These are phyloP conservation scores for Phytophthora colocasiae DNA, from an alignment of 352 stramenopile genomes.

Conservation along the genomic window DNA sequence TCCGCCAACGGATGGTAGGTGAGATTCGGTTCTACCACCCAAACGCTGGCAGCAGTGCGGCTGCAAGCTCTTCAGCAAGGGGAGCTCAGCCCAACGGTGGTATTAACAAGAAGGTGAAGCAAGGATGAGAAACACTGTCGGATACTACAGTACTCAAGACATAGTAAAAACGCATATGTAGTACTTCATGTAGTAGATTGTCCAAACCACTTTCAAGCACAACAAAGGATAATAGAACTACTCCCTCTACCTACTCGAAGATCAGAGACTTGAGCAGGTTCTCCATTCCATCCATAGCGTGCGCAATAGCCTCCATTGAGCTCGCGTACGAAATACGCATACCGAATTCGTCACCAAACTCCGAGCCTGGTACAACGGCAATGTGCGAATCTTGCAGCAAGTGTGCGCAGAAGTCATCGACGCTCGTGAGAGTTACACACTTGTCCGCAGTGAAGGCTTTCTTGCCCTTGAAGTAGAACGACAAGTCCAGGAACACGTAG, in stretches of 20 bases:
- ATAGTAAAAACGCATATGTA: slow-evolving; percentile 29
- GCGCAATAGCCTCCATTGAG: slow-evolving; percentile 64
- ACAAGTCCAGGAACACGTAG: slow-evolving; percentile 96
- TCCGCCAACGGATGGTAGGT: slow-evolving; percentile 81
- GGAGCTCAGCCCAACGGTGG: slow-evolving; percentile 25
- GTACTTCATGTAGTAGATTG: slow-evolving; percentile 6
- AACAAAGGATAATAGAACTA: too few species aligned
- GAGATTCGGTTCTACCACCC: slow-evolving; percentile 87
- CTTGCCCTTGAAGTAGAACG: slow-evolving; percentile 77
- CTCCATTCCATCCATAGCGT: slow-evolving; percentile 73
- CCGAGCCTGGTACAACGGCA: slow-evolving; percentile 95
- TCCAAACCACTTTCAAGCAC: too few species aligned
- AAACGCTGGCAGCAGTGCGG: slow-evolving; percentile 26
- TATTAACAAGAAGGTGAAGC: slow-evolving; percentile 47
- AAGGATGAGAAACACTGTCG: slow-evolving; percentile 21
- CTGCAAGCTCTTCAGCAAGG: slow-evolving; percentile 13
- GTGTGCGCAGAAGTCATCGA: slow-evolving; percentile 91
- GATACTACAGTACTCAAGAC: slow-evolving; percentile 8
- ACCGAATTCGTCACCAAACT: slow-evolving; percentile 94
- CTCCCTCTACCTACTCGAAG: slow-evolving; percentile 12
- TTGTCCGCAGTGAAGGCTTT: slow-evolving; percentile 45
- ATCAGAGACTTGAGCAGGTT: slow-evolving; percentile 62
- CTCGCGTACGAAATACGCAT: slow-evolving; percentile 89
- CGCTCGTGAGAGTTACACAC: slow-evolving; percentile 51
- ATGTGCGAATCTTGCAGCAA: slow-evolving; percentile 93